Percentiles rank a stretch among this genome's conserved stretches.
Conservation (phyloP, 306 rosid species). For the Fragaria nilgerrensis region DNA sequence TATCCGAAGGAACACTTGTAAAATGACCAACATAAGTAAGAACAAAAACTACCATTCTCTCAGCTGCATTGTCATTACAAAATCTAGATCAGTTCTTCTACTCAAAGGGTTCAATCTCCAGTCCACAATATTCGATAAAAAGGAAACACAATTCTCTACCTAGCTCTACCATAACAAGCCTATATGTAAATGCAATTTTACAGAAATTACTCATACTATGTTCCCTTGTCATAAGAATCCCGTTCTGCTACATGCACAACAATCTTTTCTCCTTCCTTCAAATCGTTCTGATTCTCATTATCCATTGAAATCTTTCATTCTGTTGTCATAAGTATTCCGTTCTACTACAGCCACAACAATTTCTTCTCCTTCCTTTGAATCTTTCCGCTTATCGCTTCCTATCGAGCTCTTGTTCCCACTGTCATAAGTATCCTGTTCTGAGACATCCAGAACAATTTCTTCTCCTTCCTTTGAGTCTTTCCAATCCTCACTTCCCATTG, state of each 20-base stretch:
- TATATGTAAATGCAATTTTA: neutral
- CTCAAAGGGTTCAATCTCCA: neutral
- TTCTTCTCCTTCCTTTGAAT: constrained; percentile 12
- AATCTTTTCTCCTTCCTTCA: constrained; percentile 15
- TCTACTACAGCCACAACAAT: neutral
- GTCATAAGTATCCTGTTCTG: neutral
- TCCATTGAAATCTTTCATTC: neutral
- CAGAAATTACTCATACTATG: constrained; percentile 19
- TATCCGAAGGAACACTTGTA: no score
- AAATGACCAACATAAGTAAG: no score
- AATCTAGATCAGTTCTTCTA: neutral
- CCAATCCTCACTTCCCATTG: constrained; percentile 14
- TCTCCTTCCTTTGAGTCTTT: constrained; percentile 8
- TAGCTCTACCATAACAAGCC: neutral
- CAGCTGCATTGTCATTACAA: no score
- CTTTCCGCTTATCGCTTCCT: neutral
- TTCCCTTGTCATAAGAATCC: constrained; percentile 8
- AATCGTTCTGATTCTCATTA: neutral
- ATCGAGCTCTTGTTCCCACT: neutral
- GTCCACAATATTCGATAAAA: neutral
- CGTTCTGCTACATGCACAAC: neutral
- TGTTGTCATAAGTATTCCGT: neutral
- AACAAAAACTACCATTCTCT: no score
- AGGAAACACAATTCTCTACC: neutral
- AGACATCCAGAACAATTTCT: constrained; percentile 12